Percentiles rank a stretch among this genome's conserved stretches.
Evolutionary conservation across 2,329 filamentous ascomycete species (phyloP).

Genomic region (Volutella citrinella): DNA sequence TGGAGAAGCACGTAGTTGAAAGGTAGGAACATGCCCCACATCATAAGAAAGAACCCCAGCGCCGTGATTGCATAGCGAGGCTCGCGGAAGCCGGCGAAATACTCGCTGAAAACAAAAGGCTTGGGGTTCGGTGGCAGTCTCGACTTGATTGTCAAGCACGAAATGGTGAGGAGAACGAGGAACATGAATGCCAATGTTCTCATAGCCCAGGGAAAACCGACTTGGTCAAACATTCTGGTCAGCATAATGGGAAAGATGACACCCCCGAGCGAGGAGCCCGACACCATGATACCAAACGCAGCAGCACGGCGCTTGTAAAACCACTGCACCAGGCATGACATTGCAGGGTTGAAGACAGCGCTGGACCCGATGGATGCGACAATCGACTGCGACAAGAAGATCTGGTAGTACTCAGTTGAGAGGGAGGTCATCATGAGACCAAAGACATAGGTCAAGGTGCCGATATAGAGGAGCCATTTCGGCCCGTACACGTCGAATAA

Average conservation of each 20-base stretch:
- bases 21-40: slow-evolving; percentile 52
- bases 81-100: slow-evolving; percentile 45
- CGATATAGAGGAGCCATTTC: slow-evolving; percentile 50
- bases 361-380: slow-evolving; percentile 40
- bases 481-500: slow-evolving; percentile 65
- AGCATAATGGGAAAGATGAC: slow-evolving; percentile 60
- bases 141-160: slow-evolving; percentile 32
- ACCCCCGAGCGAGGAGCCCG: slow-evolving; percentile 54
- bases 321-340: slow-evolving; percentile 47
- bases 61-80: slow-evolving; percentile 41
- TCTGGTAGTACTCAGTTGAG: slow-evolving; percentile 40
- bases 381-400: slow-evolving; percentile 42
- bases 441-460: slow-evolving; percentile 57
- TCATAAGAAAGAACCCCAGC: slow-evolving; percentile 51
- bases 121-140: slow-evolving; percentile 43
- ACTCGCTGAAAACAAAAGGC: slow-evolving; percentile 45
- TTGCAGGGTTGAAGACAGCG: slow-evolving; percentile 40
- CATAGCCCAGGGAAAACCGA: slow-evolving; percentile 49
- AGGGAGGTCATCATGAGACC: slow-evolving; percentile 64
- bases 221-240: slow-evolving; percentile 47
- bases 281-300: slow-evolving; percentile 51
- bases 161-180: slow-evolving; percentile 31
- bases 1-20: slow-evolving; percentile 53
- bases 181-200: slow-evolving; percentile 46
- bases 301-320: slow-evolving; percentile 50